Conservation (phyloP, 1,139 yeast genomes). For the Pichia sp. region DNA sequence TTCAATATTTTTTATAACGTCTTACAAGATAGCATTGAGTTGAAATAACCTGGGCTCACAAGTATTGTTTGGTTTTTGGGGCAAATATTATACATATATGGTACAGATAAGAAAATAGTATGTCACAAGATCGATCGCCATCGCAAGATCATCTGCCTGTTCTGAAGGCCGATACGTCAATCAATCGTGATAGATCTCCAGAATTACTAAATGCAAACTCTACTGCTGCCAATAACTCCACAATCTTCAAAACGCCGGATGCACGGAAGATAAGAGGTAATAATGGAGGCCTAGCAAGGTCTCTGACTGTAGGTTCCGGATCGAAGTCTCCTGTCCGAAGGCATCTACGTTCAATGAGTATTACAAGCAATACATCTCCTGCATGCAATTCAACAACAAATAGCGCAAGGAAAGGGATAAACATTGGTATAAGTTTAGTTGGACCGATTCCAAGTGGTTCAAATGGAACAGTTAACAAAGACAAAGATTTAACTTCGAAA, state of each 20-base stretch:
- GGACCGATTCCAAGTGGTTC: constrained; percentile 12
- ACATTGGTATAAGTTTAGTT: constrained; percentile 28
- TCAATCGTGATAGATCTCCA: background rate
- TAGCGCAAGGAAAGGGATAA: constrained; percentile 27
- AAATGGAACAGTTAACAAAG: background rate
- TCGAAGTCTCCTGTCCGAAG: constrained; percentile 17
- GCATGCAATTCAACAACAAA: constrained; percentile 5
- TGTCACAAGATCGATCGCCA: background rate
- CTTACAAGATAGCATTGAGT: too few relatives aligned
- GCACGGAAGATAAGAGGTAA: background rate
- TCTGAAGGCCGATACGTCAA: background rate
- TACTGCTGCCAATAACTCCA: background rate
- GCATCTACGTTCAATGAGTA: constrained; percentile 22
- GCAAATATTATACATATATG: background rate
- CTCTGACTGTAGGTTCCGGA: constrained; percentile 18
- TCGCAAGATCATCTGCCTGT: background rate
- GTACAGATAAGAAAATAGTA: background rate
- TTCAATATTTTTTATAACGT: too few relatives aligned
- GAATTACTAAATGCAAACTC: background rate
- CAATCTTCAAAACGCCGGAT: constrained; percentile 12
- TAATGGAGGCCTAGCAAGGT: constrained; percentile 13
- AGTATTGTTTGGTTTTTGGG: too few relatives aligned
- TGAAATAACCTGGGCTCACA: too few relatives aligned
- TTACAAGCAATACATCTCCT: constrained; percentile 16
- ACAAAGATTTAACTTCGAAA: background rate